A percentile compares a stretch with the other conserved stretches of the same genome.
These are phyloP conservation scores for Venturia aucupariae DNA, from an alignment of 2,329 filamentous ascomycete genomes.

Conservation along the genomic window DNA sequence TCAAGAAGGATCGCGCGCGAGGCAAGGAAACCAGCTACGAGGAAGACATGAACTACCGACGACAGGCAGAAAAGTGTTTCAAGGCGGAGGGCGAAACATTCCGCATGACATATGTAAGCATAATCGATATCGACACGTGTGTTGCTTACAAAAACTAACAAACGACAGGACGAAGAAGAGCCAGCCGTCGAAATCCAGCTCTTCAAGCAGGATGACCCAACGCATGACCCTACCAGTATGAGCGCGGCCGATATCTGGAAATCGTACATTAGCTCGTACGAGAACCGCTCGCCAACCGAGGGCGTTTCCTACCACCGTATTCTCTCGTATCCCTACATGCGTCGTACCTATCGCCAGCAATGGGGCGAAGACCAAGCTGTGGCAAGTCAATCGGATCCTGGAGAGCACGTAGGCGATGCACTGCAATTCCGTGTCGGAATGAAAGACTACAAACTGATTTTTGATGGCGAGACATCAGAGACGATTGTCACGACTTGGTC, in stretches of 20 bases:
- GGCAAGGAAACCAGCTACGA: slow-evolving; percentile 75
- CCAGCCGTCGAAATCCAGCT: slow-evolving; percentile 67
- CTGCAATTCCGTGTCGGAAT: slow-evolving; percentile 37
- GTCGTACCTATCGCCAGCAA: slow-evolving; percentile 29
- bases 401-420: slow-evolving; percentile 30
- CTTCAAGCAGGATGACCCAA: slow-evolving; percentile 75
- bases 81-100: slow-evolving; percentile 83
- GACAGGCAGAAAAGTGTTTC: slow-evolving; percentile 83
- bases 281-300: slow-evolving; percentile 73
- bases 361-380: slow-evolving; percentile 24
- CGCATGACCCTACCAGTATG: slow-evolving; percentile 65
- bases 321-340: slow-evolving; percentile 18
- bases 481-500: slow-evolving; percentile 30
- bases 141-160: slow-evolving; percentile 19
- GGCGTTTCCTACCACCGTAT: slow-evolving; percentile 22
- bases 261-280: slow-evolving; percentile 90
- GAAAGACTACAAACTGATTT: slow-evolving; percentile 34
- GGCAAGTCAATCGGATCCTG: slow-evolving; percentile 20
- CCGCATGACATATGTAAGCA: slow-evolving; percentile 78
- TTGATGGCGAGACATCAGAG: slow-evolving; percentile 33
- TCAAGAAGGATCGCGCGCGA: slow-evolving; percentile 69
- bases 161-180: slow-evolving; percentile 51
- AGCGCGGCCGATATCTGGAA: slow-evolving; percentile 64
- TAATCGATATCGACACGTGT: slow-evolving; percentile 21
- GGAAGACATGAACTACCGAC: slow-evolving; percentile 80